Percentiles rank a stretch among this genome's conserved stretches.
phyloP scores from a whole-genome alignment of 306 rosid species.

The Hylodesmum podocarpum region DNA sequence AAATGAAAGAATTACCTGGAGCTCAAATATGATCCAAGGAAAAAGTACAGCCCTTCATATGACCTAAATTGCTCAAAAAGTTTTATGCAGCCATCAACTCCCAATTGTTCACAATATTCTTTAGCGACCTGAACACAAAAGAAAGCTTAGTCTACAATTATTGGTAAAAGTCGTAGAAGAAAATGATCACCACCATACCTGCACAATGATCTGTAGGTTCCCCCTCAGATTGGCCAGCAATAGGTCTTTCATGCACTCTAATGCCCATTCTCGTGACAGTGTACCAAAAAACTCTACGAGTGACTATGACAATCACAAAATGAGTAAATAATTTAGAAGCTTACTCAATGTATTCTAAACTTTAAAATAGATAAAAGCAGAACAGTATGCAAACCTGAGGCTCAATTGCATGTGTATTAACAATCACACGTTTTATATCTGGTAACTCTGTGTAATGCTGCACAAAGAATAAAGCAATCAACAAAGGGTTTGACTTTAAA shows the following conservation, averaged over 20 bases:
- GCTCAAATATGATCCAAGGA: conserved; percentile 95
- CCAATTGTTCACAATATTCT: conserved; percentile 98
- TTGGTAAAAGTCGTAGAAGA: neutral
- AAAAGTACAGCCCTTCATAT: conserved; percentile 95
- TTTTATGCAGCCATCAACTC: conserved; percentile 89
- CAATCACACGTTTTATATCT: conserved; percentile 94
- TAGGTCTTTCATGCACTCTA: conserved; percentile 99
- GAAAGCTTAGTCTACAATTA: conserved; percentile 24
- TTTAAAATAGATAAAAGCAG: conserved; percentile 22
- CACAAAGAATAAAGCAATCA: conserved; percentile 41
- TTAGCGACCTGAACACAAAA: conserved; percentile 79
- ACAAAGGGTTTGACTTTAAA: neutral
- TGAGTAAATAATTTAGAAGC: conserved; percentile 29
- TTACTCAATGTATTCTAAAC: neutral
- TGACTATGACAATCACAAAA: conserved; percentile 52
- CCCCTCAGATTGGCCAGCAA: conserved; percentile 93
- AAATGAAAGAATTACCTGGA: conserved; percentile 65
- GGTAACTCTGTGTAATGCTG: conserved; percentile 99
- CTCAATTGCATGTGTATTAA: conserved; percentile 98
- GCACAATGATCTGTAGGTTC: conserved; percentile 96
- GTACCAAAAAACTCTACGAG: conserved; percentile 98
- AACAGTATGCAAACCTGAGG: conserved; percentile 76
- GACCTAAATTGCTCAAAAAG: conserved; percentile 97
- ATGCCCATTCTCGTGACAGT: conserved; percentile 90
- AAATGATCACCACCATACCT: conserved; percentile 52